Evolutionary conservation across 495 filamentous ascomycete genomes (phyloP).

Genomic region (Thermothielavioides terrestris): DNA sequence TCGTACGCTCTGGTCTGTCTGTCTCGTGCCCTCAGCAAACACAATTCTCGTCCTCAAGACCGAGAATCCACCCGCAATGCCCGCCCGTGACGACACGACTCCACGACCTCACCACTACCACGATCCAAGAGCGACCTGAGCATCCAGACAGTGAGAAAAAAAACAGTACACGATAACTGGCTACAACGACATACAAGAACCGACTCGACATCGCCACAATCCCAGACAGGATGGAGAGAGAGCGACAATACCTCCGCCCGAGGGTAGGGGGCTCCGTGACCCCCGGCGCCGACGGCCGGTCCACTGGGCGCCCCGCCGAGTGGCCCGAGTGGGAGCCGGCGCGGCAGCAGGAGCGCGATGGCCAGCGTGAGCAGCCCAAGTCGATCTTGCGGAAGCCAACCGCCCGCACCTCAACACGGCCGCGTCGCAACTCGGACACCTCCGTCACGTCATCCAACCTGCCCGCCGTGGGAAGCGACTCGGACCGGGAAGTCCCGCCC

Average conservation of each 20-base stretch:
- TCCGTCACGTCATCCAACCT: constrained; percentile 28
- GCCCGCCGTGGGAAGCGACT: constrained; percentile 20
- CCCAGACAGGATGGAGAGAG: constrained; percentile 19
- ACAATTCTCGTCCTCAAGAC: constrained; percentile 17
- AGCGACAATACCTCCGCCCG: constrained; percentile 22
- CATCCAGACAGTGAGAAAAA: background rate
- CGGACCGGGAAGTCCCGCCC: constrained; percentile 11
- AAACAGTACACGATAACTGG: background rate
- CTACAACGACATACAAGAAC: background rate
- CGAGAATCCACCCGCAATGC: constrained; percentile 22
- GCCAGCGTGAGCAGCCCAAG: constrained; percentile 15
- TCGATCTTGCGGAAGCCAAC: constrained; percentile 22
- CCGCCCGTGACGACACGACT: constrained; percentile 14
- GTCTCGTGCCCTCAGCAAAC: constrained; percentile 20
- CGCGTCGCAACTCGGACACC: constrained; percentile 26
- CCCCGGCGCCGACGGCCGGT: constrained; percentile 15
- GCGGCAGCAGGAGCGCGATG: constrained; percentile 4
- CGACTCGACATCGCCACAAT: background rate
- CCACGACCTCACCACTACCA: constrained; percentile 13
- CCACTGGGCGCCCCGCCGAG: constrained; percentile 12
- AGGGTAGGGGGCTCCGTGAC: constrained; percentile 16
- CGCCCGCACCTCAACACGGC: constrained; percentile 14
- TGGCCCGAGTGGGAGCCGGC: constrained; percentile 19
- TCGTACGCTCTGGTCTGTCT: constrained; percentile 4
- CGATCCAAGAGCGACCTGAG: constrained; percentile 18